Base-by-base conservation (phyloP, 192 early-diverging fungal genomes). In the Neocallimastix lanati region DNA sequence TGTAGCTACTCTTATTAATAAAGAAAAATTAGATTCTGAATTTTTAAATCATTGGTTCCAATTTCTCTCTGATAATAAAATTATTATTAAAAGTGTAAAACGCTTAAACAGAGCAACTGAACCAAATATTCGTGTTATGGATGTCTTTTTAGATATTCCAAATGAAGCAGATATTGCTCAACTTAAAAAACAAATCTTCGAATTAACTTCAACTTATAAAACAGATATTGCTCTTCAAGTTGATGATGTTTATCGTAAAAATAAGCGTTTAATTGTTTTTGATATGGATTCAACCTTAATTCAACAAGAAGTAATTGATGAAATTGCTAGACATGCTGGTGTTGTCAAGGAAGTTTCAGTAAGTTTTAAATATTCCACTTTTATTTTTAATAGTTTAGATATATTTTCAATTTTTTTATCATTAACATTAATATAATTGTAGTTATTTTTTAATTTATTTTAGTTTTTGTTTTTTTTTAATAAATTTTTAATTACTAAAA, bases 221-320 rank as follows among this genome's bases (percentile, higher is more conserved):
- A 88, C 92, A 0, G 95, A 95, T 83, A 92, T 97, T 13, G 94
- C 94, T 16, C 79, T 98, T 82, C 96, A 98, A 84, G 88, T 88
- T 6, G 91, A 94, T 86, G 92, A 94, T 78, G 93, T 97, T 16
- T 97, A 92, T 83, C 85, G 96, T 35, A 87, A 89, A 36, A 88
- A 96, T 80, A 97, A 97, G 85, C 90, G 97, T 50, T 88, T 99
- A 79, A 95, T 96, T 13, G 95, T 99, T 28, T 99, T 99, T 86
- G 97, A 99, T 85, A 99, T 99, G 97, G 97, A 99, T 84, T 97
- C 95, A 4, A 99, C 97, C 12, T 82, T 99, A 35, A 99, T 99
- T 82, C 93, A 95, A 85, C 97, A 99, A 84, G 97, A 99, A 80
- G 96, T 98, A 28, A 99, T 99, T 88, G 97, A 99, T 84, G 97